Base-by-base conservation (phyloP, 1,284 basidiomycete genomes). In the Trametes hirsuta region DNA sequence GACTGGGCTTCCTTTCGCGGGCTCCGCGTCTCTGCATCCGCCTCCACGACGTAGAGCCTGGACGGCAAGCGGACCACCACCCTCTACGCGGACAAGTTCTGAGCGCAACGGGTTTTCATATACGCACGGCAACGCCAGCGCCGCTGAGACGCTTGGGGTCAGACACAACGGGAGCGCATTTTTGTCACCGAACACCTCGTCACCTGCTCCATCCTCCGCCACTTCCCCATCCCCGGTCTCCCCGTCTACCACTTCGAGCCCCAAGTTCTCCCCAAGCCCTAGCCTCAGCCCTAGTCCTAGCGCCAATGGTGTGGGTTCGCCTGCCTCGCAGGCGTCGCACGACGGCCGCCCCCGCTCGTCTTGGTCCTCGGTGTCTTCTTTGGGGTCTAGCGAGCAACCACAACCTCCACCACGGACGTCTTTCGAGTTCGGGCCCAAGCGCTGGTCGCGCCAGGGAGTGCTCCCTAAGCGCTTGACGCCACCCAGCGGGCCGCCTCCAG, bases 361-460 rank as follows among this genome's bases (percentile, higher is more conserved):
- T 0, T 71, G 84, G 51, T 81, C 81, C 11, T 84, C 83, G 0
- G 78, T 82, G 6, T 86, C 84, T 0, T 86, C 84, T 0, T 71
- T 77, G 42, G 78, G 76, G 1, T 84, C 83, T 2, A 81, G 44
- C 71, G 78, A 66, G 42, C 66, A 58, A 30, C 25, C 55, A 0
- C 55, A 58, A 21, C 52, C 56, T 21, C 21, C 39, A n/a, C 59
- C 49, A 63, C 74, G 39, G 55, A 66, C 56, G 69, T 72, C 68
- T 46, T 73, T 68, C 39, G 81, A 80, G 41, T 71, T 74, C 52
- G 76, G 78, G 3, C 76, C 75, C 22, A 73, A 76, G 54, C 72
- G 74, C 25, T 88, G 87, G 85, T 88, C 88, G 18, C 78, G 84
- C 46, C 85, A 84, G 66, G 79, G 77, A 15, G 72, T 74, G 14